A percentile compares a stretch with the other conserved stretches of the same genome.
These are phyloP conservation scores for Juncus effusus DNA, from an alignment of 176 grass and related monocot species.

Conservation along the genomic window DNA sequence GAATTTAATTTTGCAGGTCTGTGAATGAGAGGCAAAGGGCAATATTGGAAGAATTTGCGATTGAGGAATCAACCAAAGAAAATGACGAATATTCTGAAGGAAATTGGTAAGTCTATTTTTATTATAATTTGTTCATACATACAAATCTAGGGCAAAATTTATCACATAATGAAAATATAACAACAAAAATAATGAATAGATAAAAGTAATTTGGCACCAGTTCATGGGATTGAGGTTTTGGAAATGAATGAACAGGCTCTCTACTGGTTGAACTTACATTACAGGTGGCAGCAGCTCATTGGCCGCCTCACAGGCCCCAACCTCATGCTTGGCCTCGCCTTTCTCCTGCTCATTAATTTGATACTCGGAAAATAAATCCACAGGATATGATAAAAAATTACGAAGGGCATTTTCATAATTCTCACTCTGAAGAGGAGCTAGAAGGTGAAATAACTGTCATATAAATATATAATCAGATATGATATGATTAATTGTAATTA, in stretches of 20 bases:
- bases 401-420: no score
- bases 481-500: no score
- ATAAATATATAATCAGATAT: no score
- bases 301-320: conserved; percentile 50
- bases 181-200: no score
- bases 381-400: conserved; percentile 28
- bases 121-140: no score
- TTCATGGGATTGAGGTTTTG: conserved; percentile 40
- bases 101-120: conserved; percentile 57
- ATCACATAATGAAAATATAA: no score
- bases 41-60: conserved; percentile 89
- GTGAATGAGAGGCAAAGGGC: conserved; percentile 69
- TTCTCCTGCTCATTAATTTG: conserved; percentile 56
- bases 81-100: conserved; percentile 40
- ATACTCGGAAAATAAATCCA: conserved; percentile 43
- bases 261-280: conserved; percentile 99
- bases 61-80: conserved; percentile 68
- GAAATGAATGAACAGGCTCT: conserved; percentile 86
- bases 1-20: conserved; percentile 40
- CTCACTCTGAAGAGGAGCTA: no score
- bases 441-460: not conserved
- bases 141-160: no score
- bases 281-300: conserved; percentile 69
- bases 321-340: conserved; percentile 47
- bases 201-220: no score